Evolutionary conservation across 495 filamentous ascomycete genomes (phyloP), one percentile per base, ranked within the genome.

Genomic region (Penicillium pancosmium): DNA sequence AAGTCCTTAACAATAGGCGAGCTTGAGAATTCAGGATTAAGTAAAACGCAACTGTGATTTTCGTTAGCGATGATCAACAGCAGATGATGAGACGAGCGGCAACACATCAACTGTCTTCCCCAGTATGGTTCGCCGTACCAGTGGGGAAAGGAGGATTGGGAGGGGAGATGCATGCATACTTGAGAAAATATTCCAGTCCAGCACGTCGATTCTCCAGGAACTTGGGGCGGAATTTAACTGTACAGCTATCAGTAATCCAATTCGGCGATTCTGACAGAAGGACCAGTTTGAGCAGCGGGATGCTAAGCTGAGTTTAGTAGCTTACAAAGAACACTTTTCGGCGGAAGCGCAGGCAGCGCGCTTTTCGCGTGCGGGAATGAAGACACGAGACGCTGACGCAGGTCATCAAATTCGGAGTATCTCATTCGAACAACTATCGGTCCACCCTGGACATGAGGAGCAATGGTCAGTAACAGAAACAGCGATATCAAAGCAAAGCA

Each of bases 331-430:
- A 88, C 71, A 59, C 85, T 90, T 62, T 91, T 91, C 8, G 86
- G 85, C 8, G 88, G 88, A 27, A 91, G 66, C 9, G 77, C 73
- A 23, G 88, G 88, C 56, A 91, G 78, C 7, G 88, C 86, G 56
- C 74, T 83, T 56, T 74, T 78, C 2, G 87, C 84, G 60, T 87
- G 77, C 4, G 88, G 88, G 61, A 91, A 91, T 5, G 88, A 85
- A 51, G 70, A 65, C 31, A 82, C 68, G 4, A 91, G 78, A 51
- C 80, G 78, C 34, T 77, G 67, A 16, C 87, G 80, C 46, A 91
- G 69, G 34, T 83, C 79, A 59, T 86, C 85, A 64, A 91, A 91
- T 62, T 91, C 88, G 8, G 88, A 90, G 65, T 90, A 91, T 74
- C 87, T 83, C 75, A 88, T 85, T 18, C 82, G 78, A 50, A 88